Evolutionary conservation across 805 yeast genomes (phyloP), one percentile per base, ranked within the genome.

Genomic region (Kodamaea leandrae): DNA sequence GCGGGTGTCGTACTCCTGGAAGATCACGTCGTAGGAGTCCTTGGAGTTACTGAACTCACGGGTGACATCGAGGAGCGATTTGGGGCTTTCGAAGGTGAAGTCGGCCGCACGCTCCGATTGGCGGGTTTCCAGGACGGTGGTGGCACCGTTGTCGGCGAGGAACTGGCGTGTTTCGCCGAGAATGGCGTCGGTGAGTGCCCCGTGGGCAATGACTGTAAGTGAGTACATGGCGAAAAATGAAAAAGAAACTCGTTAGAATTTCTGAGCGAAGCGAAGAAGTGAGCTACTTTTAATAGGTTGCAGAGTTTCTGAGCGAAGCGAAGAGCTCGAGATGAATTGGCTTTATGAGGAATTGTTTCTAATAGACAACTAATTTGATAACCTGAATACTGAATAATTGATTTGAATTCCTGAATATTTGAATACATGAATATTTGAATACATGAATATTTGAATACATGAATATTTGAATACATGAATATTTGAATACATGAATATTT

Each of bases 31-130:
- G 43, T 49, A 62, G n/a, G 19, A 13, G 15, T 46, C 53, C 9
- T 43, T 15, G 5, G 47, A 21, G 23, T 21, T 29, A 23, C 45
- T 46, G 23, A 42, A 39, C 19, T 34, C n/a, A 34, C 38, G 16
- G 19, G 20, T 16, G 25, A 30, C 33, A 16, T 20, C 21, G 21
- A 9, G n/a, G 16, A 25, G 23, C 18, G 21, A 36, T 24, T 13
- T 13, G n/a, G 26, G 36, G 21, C 20, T 32, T 30, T 32, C 28
- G 21, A 39, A 16, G 29, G 14, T 19, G 36, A 73, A 78, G 29
- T 65, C 55, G 3, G 71, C 78, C 40, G 69, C 63, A 16, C 54
- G 53, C 2, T 52, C 49, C 34, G 68, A 58, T n/a, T n/a, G n/a
- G n/a, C n/a, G n/a, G n/a, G n/a, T n/a, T n/a, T n/a, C n/a, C 13